phyloP scores from a whole-genome alignment of 2,329 filamentous ascomycete species.

The Curvularia spicifera region DNA sequence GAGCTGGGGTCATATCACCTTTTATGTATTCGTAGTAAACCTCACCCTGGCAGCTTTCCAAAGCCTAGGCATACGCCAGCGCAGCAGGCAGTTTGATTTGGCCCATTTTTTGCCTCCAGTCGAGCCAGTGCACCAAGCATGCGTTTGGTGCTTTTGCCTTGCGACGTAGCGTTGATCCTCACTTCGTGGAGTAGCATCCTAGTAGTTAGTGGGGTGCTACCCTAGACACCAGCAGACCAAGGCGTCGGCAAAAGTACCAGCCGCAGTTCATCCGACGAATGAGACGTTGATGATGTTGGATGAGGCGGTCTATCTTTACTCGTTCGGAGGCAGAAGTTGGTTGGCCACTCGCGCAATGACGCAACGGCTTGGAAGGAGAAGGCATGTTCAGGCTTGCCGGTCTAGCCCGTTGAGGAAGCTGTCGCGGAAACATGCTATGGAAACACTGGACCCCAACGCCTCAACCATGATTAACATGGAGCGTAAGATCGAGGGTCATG shows the following conservation, averaged over 20 bases:
- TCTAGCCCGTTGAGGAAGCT: conserved; percentile 6
- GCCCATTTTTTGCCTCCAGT: conserved; percentile 11
- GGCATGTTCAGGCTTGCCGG: conserved; percentile 9
- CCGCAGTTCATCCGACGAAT: conserved; percentile 16
- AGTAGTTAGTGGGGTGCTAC: conserved; percentile 10
- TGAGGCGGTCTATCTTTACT: conserved; percentile 29
- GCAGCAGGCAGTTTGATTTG: conserved; percentile 6
- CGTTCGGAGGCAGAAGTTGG: conserved; percentile 12
- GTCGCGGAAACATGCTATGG: conserved; percentile 9
- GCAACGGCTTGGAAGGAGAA: conserved; percentile 23
- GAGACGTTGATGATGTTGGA: neutral
- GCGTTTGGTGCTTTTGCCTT: conserved; percentile 22
- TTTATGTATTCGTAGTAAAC: conserved; percentile 5
- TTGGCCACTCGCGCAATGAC: conserved; percentile 27
- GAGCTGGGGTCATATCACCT: conserved; percentile 12
- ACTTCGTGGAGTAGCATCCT: conserved; percentile 12
- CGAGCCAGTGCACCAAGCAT: conserved; percentile 10
- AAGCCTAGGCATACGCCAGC: conserved; percentile 1
- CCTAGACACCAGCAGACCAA: conserved; percentile 20
- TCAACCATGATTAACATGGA: conserved; percentile 8
- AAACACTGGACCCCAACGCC: conserved; percentile 3
- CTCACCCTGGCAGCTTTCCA: neutral
- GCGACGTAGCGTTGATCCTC: conserved; percentile 15
- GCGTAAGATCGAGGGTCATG: conserved; percentile 12
- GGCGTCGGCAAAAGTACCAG: conserved; percentile 21